Evolutionary conservation across 129 eudicot species (phyloP).

Genomic region (Artemisia argyi): DNA sequence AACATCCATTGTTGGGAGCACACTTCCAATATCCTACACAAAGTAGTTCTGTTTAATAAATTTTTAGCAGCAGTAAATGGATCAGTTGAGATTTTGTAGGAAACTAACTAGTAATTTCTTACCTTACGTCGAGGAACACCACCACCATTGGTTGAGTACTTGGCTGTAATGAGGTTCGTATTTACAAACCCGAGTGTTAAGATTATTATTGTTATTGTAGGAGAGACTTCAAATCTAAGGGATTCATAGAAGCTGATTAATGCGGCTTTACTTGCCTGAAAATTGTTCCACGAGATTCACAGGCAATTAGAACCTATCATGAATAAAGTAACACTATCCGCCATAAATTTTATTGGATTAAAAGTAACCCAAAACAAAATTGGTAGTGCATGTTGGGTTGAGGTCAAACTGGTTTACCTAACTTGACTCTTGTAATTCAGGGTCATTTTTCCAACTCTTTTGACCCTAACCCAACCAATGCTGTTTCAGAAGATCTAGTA

Average conservation of each 20-base stretch:
- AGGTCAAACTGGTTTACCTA: too few species aligned
- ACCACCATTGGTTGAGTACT: conserved; percentile 21
- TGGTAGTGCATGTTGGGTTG: too few species aligned
- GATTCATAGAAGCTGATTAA: too few species aligned
- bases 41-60: neutral
- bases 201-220: conserved; percentile 31
- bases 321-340: neutral
- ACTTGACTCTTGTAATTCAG: too few species aligned
- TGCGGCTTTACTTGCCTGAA: conserved; percentile 39
- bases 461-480: too few species aligned
- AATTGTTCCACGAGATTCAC: neutral
- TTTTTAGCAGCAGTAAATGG: neutral
- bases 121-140: conserved; percentile 16
- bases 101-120: neutral
- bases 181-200: conserved; percentile 40
- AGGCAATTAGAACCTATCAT: neutral
- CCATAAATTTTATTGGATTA: too few species aligned
- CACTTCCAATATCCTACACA: conserved; percentile 11
- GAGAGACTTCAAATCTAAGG: neutral
- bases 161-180: conserved; percentile 29
- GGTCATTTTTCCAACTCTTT: too few species aligned
- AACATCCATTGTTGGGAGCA: conserved; percentile 30
- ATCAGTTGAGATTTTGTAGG: neutral
- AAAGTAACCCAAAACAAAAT: neutral
- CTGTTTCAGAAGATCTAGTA: too few species aligned